phyloP scores from a whole-genome alignment of 2,329 filamentous ascomycete species.

The Aspergillus proliferans region DNA sequence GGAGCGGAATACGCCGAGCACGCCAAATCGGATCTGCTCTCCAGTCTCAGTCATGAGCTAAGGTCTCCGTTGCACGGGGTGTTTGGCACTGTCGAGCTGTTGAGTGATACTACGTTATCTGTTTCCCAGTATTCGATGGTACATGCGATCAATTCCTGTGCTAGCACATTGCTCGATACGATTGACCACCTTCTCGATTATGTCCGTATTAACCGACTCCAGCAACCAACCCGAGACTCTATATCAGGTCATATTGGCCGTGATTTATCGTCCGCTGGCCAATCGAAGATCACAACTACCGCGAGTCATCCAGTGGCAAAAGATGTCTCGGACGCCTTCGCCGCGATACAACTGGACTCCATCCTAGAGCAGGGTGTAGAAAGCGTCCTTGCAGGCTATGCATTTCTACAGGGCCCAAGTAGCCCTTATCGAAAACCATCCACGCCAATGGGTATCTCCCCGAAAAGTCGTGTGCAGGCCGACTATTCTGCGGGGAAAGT shows the following conservation, averaged over 20 bases:
- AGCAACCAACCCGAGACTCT: background rate
- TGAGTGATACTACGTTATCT: constrained; percentile 23
- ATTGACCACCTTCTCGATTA: constrained; percentile 34
- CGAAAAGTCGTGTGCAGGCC: background rate
- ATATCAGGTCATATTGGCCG: background rate
- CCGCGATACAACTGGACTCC: constrained; percentile 5
- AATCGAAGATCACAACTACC: background rate
- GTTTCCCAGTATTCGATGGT: constrained; percentile 25
- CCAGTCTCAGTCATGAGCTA: constrained; percentile 31
- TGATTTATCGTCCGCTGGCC: background rate
- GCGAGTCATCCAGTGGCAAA: background rate
- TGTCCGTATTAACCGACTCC: constrained; percentile 21
- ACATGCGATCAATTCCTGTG: constrained; percentile 35
- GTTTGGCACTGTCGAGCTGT: constrained; percentile 27
- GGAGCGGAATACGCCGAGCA: constrained; percentile 24
- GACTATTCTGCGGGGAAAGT: constrained; percentile 1
- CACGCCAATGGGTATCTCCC: background rate
- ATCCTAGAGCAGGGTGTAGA: constrained; percentile 14
- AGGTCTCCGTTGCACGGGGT: constrained; percentile 33
- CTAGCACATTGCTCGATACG: constrained; percentile 37
- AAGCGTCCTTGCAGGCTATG: constrained; percentile 13
- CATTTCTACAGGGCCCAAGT: constrained; percentile 3
- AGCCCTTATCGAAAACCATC: background rate
- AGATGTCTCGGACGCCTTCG: constrained; percentile 2
- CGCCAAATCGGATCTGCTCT: constrained; percentile 29